Evolutionary conservation across 1,284 basidiomycete species (phyloP), one percentile per base, ranked within the genome.

Genomic region (Papiliotrema fonsecae): DNA sequence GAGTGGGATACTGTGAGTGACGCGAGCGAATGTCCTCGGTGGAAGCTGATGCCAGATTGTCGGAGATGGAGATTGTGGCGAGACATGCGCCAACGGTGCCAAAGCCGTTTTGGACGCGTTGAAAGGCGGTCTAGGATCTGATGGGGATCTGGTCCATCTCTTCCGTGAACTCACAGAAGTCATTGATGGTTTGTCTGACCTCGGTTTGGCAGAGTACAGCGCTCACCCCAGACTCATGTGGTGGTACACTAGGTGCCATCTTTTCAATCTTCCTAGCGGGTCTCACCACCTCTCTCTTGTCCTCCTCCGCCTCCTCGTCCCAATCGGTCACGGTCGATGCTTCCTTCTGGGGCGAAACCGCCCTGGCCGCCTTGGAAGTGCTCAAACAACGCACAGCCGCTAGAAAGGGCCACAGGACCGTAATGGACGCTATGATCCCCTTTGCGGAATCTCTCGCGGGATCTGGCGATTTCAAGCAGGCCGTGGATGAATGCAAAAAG

Each of bases 371-470:
- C 16, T 59, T 73, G 30, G 68, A 69, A 25, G 62, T 61, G 4
- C 59, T 75, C 22, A 68, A 73, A 55, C 64, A 67, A 47, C 74
- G 75, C 49, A 76, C 75, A 27, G 63, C 68, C 24, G 76, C 75
- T 6, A 59, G 75, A n/a, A 64, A 65, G 2, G 74, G 74, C 6
- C 75, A 75, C 51, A 59, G 76, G 27, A 77, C 76, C 26, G 65
- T 77, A 41, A 73, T 77, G 65, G 76, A 77, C 57, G 70, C 75
- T 6, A 62, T 77, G n/a, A 70, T 73, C 24, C 71, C 76, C 5
- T 77, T 76, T 54, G 70, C 67, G 21, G 63, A 72, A 42, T 67
- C 70, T 10, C 61, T 75, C 26, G 59, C 66, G 3, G 32, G 48
- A 19, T 63, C 60, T 0, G 64, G 65, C 11, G 62, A 70, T 44